Base-by-base conservation (phyloP, 208 protist genomes). In the Trypanosoma caninum region DNA sequence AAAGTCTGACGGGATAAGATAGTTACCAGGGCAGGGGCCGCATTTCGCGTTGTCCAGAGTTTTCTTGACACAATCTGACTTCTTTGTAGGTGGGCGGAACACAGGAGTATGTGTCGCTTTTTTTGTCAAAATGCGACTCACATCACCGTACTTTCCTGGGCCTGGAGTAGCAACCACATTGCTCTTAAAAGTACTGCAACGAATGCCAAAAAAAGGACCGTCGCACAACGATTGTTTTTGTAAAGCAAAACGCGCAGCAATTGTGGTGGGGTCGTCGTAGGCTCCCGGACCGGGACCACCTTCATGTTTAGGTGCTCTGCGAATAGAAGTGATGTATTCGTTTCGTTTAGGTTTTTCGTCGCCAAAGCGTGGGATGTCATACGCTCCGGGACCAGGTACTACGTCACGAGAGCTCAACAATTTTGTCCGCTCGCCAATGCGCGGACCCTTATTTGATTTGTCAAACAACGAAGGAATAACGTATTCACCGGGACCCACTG, bases 181-280 rank as follows among this genome's bases (percentile, higher is more conserved):
- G 23, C 52, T 81, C 45, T 69, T 74, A 55, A 68, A 53, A 2
- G 54, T 41, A 13, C 48, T 42, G 55, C 63, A 65, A 20, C 86
- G 86, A 2, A 72, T 73, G 25, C 80, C 86, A 58, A 90, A 90
- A 16, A 72, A 82, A 34, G 78, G 79, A 34, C 44, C 69, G 22
- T 76, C 65, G 18, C 70, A 74, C 25, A 89, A 68, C 14, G 41
- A 35, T 13, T 53, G 58, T 46, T 62, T 69, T 34, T 48, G 56
- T 41, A 38, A 27, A 2, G 62, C 51, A 14, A 71, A 59, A 44
- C 87, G 78, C 34, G 74, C 61, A 37, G 73, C 68, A 67, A 91
- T 91, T 20, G 80, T 88, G 42, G 78, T 79, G 14, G 79, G 81
- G 73, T 90, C 87, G 41, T 80, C 74, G 70, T 94, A 94, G 52